Evolutionary conservation across 148 eudicot genomes (phyloP).

Genomic region (Spergularia marina): DNA sequence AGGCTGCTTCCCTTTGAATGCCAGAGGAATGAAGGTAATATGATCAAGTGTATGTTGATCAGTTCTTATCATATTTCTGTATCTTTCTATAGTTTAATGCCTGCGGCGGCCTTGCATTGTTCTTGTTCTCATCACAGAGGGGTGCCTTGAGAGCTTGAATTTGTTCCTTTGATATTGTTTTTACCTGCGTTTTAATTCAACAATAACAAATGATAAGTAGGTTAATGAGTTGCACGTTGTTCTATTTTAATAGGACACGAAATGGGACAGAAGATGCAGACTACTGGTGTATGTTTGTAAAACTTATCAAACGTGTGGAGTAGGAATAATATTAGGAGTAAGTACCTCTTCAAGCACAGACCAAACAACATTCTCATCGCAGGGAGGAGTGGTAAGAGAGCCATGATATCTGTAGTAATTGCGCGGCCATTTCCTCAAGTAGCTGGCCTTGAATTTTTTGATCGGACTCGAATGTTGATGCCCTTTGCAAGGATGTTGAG

Average conservation of each 20-base stretch:
- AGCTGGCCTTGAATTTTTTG: background rate
- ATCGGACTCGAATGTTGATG: conserved; percentile 4
- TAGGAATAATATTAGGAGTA: no score
- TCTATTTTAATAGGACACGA: background rate
- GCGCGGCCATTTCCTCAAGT: conserved; percentile 30
- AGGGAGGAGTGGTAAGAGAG: conserved; percentile 84
- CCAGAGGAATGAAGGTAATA: no score
- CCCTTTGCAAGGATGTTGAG: background rate
- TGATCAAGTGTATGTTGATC: no score
- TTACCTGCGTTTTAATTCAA: conserved; percentile 27
- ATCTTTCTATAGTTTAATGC: conserved; percentile 53
- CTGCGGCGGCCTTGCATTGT: conserved; percentile 61
- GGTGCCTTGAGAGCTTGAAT: conserved; percentile 42
- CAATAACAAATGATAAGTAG: background rate
- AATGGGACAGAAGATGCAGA: background rate
- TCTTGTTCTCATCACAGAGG: conserved; percentile 39
- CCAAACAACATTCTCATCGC: conserved; percentile 64
- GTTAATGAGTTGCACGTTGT: no score
- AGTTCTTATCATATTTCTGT: conserved; percentile 38
- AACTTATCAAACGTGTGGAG: no score
- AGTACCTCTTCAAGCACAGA: conserved; percentile 48
- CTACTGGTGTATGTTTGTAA: no score
- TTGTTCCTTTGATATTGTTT: conserved; percentile 51
- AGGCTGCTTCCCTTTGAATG: no score
- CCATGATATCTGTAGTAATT: conserved; percentile 61